Conservation (phyloP, 2,329 filamentous ascomycete species). For the Xylaria polymorpha region DNA sequence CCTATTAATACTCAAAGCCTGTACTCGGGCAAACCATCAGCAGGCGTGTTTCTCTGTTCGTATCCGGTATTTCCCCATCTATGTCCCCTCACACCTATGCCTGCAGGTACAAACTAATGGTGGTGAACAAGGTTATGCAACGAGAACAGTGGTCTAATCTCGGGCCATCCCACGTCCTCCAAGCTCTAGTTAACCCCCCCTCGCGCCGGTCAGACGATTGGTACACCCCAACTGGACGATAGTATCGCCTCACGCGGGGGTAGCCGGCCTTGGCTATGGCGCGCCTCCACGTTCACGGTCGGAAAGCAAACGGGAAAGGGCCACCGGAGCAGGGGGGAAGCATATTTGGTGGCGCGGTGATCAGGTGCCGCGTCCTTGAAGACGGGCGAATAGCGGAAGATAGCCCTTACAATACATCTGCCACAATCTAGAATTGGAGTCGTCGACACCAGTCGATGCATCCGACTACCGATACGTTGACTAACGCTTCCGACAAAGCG, state of each 20-base stretch:
- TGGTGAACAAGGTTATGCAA: too few species aligned
- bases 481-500: slow-evolving; percentile 3
- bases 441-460: neutral
- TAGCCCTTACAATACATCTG: neutral
- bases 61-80: neutral
- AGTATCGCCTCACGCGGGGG: slow-evolving; percentile 11
- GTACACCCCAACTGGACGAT: slow-evolving; percentile 22
- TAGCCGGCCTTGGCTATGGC: slow-evolving; percentile 9
- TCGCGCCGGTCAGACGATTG: slow-evolving; percentile 18
- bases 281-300: slow-evolving; percentile 4
- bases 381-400: neutral
- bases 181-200: neutral
- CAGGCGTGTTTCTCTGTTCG: neutral
- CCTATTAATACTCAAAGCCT: neutral
- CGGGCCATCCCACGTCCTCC: slow-evolving; percentile 4
- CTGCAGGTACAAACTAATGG: neutral
- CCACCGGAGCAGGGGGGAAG: too few species aligned
- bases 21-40: neutral
- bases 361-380: slow-evolving; percentile 13
- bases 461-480: neutral
- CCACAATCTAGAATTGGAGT: neutral
- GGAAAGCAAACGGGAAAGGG: neutral
- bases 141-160: neutral
- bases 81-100: neutral
- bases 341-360: neutral